phyloP scores from a whole-genome alignment of 768 basidiomycete species.

The Wakefieldia striispora region DNA sequence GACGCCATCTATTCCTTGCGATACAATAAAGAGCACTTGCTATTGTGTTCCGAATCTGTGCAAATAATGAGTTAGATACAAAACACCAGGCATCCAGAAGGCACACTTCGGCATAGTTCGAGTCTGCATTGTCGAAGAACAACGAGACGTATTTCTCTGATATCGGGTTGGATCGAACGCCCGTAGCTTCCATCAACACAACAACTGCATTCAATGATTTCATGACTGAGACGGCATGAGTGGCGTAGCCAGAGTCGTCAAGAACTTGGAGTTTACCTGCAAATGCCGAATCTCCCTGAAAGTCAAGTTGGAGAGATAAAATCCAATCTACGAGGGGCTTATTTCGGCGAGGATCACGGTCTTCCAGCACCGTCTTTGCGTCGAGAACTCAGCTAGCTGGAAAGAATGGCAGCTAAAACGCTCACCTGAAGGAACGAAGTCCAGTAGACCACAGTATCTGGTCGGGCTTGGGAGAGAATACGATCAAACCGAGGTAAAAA shows the following conservation, averaged over 20 bases:
- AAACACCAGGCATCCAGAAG: not conserved
- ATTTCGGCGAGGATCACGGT: slow-evolving; percentile 79
- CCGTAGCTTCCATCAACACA: slow-evolving; percentile 63
- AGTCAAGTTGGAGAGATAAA: slow-evolving; percentile 71
- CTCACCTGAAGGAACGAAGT: slow-evolving; percentile 52
- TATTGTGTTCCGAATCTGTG: slow-evolving; percentile 66
- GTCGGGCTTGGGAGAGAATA: slow-evolving; percentile 75
- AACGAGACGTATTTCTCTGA: slow-evolving; percentile 68
- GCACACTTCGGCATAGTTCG: slow-evolving; percentile 80
- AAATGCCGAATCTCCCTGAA: slow-evolving; percentile 84
- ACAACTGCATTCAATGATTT: slow-evolving; percentile 70
- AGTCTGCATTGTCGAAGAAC: slow-evolving; percentile 73
- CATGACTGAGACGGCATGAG: slow-evolving; percentile 51
- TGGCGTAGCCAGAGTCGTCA: not conserved
- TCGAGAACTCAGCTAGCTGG: slow-evolving; percentile 5
- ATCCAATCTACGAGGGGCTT: slow-evolving; percentile 76
- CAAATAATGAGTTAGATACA: slow-evolving; percentile 2
- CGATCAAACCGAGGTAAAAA: slow-evolving; percentile 53
- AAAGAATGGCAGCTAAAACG: not conserved
- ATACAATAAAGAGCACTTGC: slow-evolving; percentile 63
- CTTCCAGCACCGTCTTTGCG: slow-evolving; percentile 50
- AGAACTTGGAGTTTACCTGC: slow-evolving; percentile 51
- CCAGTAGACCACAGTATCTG: slow-evolving; percentile 81
- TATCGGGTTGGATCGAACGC: slow-evolving; percentile 62
- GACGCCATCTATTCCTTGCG: slow-evolving; percentile 63